Base-by-base conservation (phyloP, 2,329 filamentous ascomycete genomes). In the Fusarium camptoceras region DNA sequence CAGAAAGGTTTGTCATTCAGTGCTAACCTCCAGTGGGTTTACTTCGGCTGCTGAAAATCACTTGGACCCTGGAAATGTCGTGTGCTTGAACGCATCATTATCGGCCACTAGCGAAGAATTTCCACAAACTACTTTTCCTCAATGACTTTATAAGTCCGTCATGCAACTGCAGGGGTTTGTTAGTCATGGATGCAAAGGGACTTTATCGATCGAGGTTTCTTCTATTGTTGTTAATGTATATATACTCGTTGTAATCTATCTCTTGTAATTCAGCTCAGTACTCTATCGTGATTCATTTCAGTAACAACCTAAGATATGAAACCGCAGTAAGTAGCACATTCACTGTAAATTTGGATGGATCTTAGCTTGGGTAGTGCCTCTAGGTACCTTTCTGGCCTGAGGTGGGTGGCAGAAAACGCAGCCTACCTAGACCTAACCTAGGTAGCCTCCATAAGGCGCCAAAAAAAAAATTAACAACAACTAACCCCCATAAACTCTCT, bases 31-130 rank as follows among this genome's bases (percentile, higher is more conserved):
- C 58, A 27, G 43, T 71, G 67, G 63, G 55, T 70, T 64, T 67
- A 68, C 67, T 71, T 68, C 68, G 64, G 64, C 44, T 25, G n/a
- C 28, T 41, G 31, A 60, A 53, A 49, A 57, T 24, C 28, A 48
- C 25, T 31, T 63, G 48, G 63, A 66, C 68, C 67, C 60, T 68
- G 67, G 57, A 65, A 65, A 51, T 51, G 22, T 51, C 49, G 49
- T 51, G 49, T 51, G 49, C 49, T 51, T 51, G 31, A 59, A 53
- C 54, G 46, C 62, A 70, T 63, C 50, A 66, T 69, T 54, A 42
- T 59, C 39, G 39, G 31, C 51, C 43, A 59, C 59, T 56, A 49
- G 24, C 27, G 18, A 51, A 51, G 49, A 51, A 51, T 51, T 51
- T 51, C 49, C 34, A 37, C 49, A 51, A 41, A 50, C 61, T 62